phyloP scores from a whole-genome alignment of 2,329 filamentous ascomycete species.

The Fusarium caatingaense region DNA sequence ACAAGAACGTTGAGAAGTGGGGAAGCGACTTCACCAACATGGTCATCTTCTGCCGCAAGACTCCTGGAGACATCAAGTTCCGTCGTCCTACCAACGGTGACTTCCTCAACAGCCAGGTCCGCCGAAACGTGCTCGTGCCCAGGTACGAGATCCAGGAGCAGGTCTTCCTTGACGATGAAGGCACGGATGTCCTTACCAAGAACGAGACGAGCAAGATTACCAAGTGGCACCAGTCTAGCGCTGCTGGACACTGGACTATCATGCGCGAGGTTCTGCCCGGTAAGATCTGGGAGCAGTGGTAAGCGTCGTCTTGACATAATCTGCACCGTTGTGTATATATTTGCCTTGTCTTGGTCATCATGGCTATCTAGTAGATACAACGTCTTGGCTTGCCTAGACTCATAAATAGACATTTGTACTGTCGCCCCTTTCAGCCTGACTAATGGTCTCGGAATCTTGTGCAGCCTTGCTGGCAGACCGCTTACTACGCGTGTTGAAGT shows the following conservation, averaged over 20 bases:
- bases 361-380: background rate
- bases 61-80: slow-evolving; percentile 67
- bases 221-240: slow-evolving; percentile 79
- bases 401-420: background rate
- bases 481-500: slow-evolving; percentile 52
- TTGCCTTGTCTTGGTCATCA: slow-evolving; percentile 5
- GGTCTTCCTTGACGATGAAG: slow-evolving; percentile 59
- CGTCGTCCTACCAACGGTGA: slow-evolving; percentile 73
- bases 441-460: slow-evolving; percentile 27
- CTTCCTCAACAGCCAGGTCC: slow-evolving; percentile 76
- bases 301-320: background rate
- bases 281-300: slow-evolving; percentile 87
- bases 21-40: slow-evolving; percentile 89
- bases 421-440: background rate
- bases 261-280: slow-evolving; percentile 87
- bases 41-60: slow-evolving; percentile 91
- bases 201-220: slow-evolving; percentile 75
- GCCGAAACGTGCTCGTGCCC: slow-evolving; percentile 78
- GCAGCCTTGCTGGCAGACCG: slow-evolving; percentile 46
- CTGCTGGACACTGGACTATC: slow-evolving; percentile 87
- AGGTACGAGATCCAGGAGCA: slow-evolving; percentile 72
- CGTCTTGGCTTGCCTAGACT: background rate
- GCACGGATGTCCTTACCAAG: slow-evolving; percentile 65
- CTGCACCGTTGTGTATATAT: slow-evolving; percentile 17
- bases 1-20: slow-evolving; percentile 58